A percentile compares a stretch with the other conserved stretches of the same genome.
Evolutionary conservation across 495 filamentous ascomycete genomes (phyloP).

Genomic region (Amorphotheca resinae): DNA sequence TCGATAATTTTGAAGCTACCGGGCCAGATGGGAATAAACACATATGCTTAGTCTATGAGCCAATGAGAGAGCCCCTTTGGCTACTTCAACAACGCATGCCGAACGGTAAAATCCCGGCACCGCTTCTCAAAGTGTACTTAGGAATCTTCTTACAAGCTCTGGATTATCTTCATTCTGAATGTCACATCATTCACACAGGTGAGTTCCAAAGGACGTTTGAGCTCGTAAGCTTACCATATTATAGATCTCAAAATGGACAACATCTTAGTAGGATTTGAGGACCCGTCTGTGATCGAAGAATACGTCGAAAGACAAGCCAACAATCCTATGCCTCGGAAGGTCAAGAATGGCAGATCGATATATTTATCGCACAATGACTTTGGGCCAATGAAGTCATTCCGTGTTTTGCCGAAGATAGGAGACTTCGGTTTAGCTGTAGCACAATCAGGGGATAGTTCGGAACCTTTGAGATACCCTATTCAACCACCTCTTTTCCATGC

Average conservation of each 20-base stretch:
- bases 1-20: conserved; percentile 26
- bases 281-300: conserved; percentile 2
- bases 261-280: conserved; percentile 4
- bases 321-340: not conserved
- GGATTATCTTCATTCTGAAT: conserved; percentile 15
- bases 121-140: conserved; percentile 31
- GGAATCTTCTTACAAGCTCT: conserved; percentile 26
- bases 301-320: not conserved
- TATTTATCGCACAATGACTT: conserved; percentile 29
- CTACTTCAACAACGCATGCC: conserved; percentile 27
- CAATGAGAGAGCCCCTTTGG: conserved; percentile 33
- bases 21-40: conserved; percentile 28
- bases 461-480: conserved; percentile 14
- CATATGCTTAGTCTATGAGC: conserved; percentile 30
- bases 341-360: not conserved
- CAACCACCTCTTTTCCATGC: conserved; percentile 10
- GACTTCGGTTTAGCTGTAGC: conserved; percentile 34
- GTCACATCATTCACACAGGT: conserved; percentile 17
- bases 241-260: conserved; percentile 8
- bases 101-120: conserved; percentile 17
- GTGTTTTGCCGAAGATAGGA: conserved; percentile 26
- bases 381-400: conserved; percentile 24
- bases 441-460: conserved; percentile 24
- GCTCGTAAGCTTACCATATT: conserved; percentile 22
- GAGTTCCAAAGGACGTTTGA: not conserved